Evolutionary conservation across 2,329 filamentous ascomycete species (phyloP).

Genomic region (Colletotrichum sp.): DNA sequence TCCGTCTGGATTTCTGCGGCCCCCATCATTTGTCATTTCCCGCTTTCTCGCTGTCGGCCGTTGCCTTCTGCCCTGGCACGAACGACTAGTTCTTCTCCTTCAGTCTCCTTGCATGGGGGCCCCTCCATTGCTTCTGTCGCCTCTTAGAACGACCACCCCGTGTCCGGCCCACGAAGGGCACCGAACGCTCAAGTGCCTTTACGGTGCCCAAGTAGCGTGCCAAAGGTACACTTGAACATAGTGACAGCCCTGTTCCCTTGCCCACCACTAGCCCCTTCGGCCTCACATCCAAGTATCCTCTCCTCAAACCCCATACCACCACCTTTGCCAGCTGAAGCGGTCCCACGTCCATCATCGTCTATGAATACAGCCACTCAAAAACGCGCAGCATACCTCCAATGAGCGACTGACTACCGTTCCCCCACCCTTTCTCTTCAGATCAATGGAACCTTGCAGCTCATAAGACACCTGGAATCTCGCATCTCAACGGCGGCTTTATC

Average conservation of each 20-base stretch:
- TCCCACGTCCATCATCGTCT: conserved; percentile 3
- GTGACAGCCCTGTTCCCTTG: conserved; percentile 6
- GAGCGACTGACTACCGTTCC: conserved; percentile 4
- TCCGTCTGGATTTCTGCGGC: neutral
- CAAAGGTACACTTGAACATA: conserved; percentile 1
- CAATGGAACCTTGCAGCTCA: conserved; percentile 21
- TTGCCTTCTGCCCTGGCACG: neutral
- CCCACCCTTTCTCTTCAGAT: conserved; percentile 21
- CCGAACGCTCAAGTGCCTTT: neutral
- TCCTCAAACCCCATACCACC: neutral
- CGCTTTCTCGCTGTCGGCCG: neutral
- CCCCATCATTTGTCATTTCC: conserved; percentile 18
- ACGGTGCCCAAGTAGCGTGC: conserved; percentile 2
- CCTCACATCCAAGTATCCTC: neutral
- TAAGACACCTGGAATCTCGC: conserved; percentile 23
- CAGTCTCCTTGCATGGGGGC: conserved; percentile 9
- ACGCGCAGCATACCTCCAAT: neutral
- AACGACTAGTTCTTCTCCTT: neutral
- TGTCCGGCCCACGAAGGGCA: conserved; percentile 2
- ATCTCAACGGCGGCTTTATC: conserved; percentile 21
- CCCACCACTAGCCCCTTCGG: neutral
- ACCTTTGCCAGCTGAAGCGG: conserved; percentile 6
- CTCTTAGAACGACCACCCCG: neutral
- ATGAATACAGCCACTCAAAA: conserved; percentile 11
- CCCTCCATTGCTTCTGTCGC: neutral